Conservation (phyloP, 192 early-diverging fungal species). For the Glomus cerebriforme region DNA sequence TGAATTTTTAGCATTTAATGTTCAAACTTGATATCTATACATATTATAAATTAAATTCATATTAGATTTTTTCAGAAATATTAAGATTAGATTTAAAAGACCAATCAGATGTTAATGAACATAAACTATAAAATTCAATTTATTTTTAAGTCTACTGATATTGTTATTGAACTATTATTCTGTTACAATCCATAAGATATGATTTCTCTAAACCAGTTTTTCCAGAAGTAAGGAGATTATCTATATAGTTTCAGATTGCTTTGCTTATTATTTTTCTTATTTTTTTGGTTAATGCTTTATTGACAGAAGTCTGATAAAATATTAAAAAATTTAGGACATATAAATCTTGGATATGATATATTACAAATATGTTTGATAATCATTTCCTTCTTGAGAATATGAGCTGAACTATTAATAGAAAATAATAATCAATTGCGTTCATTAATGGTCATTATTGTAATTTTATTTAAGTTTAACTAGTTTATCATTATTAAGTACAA, state of each 20-base stretch:
- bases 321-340: constrained; percentile 24
- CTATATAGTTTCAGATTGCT: constrained; percentile 25
- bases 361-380: constrained; percentile 31
- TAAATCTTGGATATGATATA: constrained; percentile 20
- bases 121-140: too few relatives aligned
- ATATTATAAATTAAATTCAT: too few relatives aligned
- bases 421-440: constrained; percentile 27
- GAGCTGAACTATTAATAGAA: constrained; percentile 1
- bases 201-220: too few relatives aligned
- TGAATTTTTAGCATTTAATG: neutral
- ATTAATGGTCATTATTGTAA: constrained; percentile 23
- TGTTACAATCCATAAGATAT: too few relatives aligned
- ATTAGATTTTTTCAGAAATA: too few relatives aligned
- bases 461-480: constrained; percentile 23
- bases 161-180: too few relatives aligned
- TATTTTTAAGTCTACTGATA: too few relatives aligned
- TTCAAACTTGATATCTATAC: too few relatives aligned
- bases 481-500: constrained; percentile 10
- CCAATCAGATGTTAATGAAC: too few relatives aligned
- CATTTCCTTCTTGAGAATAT: constrained; percentile 25
- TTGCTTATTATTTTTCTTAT: constrained; percentile 26
- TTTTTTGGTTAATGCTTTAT: constrained; percentile 31
- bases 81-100: too few relatives aligned
- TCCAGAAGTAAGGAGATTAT: too few relatives aligned
- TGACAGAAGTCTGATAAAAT: constrained; percentile 26